phyloP scores from a whole-genome alignment of 2,329 filamentous ascomycete genomes.

The Aspergillus pseudonomiae region DNA sequence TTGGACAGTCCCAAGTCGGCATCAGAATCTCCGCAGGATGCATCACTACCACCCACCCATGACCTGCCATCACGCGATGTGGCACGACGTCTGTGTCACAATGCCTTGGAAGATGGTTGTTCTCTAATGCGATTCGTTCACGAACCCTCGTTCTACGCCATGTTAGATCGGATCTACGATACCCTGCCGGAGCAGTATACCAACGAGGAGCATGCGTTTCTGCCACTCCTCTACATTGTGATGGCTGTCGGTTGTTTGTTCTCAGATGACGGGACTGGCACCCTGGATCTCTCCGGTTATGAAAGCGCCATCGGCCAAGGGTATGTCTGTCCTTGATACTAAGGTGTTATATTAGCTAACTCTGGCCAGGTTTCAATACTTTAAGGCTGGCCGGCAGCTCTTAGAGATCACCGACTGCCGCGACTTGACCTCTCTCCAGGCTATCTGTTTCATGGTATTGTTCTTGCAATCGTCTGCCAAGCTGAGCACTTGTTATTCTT shows the following conservation, averaged over 20 bases:
- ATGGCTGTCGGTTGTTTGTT: slow-evolving; percentile 76
- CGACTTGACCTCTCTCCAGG: slow-evolving; percentile 73
- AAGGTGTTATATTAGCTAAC: neutral
- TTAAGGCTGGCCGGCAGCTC: slow-evolving; percentile 67
- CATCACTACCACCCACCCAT: slow-evolving; percentile 56
- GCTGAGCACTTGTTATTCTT: slow-evolving; percentile 77
- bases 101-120: slow-evolving; percentile 64
- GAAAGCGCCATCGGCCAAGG: slow-evolving; percentile 58
- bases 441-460: slow-evolving; percentile 76
- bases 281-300: slow-evolving; percentile 51
- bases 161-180: slow-evolving; percentile 77
- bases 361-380: slow-evolving; percentile 68
- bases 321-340: slow-evolving; percentile 39
- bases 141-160: slow-evolving; percentile 76
- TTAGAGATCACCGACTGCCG: slow-evolving; percentile 67
- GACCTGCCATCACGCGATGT: slow-evolving; percentile 70
- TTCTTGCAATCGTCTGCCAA: slow-evolving; percentile 81
- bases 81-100: slow-evolving; percentile 60
- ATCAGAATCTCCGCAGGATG: slow-evolving; percentile 65
- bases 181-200: slow-evolving; percentile 64
- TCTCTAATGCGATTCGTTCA: slow-evolving; percentile 74
- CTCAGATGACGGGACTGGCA: slow-evolving; percentile 58
- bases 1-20: slow-evolving; percentile 71
- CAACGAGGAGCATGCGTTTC: slow-evolving; percentile 67
- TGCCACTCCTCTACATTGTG: slow-evolving; percentile 72